These are phyloP conservation scores for Paramyrothecium sp. DNA, from an alignment of 2,329 filamentous ascomycete genomes.

Conservation along the genomic window DNA sequence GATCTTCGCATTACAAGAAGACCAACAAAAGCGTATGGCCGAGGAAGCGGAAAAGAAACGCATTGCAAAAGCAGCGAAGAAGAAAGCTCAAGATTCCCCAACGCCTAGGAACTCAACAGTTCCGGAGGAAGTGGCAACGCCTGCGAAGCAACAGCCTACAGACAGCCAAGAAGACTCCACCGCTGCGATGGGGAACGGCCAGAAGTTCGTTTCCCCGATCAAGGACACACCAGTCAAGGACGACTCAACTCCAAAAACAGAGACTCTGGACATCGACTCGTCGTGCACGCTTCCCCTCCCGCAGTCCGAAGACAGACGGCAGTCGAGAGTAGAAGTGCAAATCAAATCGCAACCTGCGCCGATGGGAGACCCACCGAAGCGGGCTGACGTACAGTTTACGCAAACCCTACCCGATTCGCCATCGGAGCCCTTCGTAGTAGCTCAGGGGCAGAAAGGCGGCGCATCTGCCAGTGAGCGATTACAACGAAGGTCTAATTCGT, in stretches of 20 bases:
- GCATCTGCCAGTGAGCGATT: no score
- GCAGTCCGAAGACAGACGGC: no score
- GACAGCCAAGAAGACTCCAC: no score
- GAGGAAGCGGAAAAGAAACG: slow-evolving; percentile 34
- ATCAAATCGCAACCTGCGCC: no score
- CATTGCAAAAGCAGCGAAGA: slow-evolving; percentile 24
- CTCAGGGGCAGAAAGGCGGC: not conserved
- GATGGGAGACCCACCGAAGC: not conserved
- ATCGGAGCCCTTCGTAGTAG: not conserved
- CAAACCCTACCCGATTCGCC: not conserved
- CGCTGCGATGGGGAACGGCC: no score
- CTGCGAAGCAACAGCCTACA: not conserved
- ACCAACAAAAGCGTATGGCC: slow-evolving; percentile 48
- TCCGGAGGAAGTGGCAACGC: not conserved
- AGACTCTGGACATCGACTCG: no score
- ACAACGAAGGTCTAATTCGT: not conserved
- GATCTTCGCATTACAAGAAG: slow-evolving; percentile 60
- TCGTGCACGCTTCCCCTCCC: no score
- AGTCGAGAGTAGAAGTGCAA: no score
- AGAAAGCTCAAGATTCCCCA: slow-evolving; percentile 5
- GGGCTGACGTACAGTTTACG: not conserved
- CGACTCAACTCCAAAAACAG: no score
- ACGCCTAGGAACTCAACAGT: not conserved
- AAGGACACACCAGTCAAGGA: no score
- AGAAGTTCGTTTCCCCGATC: no score